phyloP scores from a whole-genome alignment of 768 basidiomycete species.

The Kwoniella dejecticola region DNA sequence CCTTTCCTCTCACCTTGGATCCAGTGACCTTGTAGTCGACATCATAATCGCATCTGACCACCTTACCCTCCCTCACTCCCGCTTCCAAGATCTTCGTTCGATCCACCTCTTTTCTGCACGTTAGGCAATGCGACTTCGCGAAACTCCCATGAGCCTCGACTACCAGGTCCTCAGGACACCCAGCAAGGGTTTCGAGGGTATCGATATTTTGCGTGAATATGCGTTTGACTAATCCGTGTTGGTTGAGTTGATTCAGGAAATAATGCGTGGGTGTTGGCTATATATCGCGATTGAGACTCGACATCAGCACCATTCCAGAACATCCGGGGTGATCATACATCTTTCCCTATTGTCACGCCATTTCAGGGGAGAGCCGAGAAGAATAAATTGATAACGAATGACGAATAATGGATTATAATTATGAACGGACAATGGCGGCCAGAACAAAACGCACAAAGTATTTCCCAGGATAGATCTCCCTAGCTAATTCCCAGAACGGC shows the following conservation, averaged over 20 bases:
- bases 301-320: too few species aligned
- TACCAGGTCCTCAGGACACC: conserved; percentile 71
- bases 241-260: conserved; percentile 78
- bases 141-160: conserved; percentile 97
- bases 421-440: too few species aligned
- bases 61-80: conserved; percentile 64
- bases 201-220: conserved; percentile 64
- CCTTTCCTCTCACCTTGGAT: conserved; percentile 3
- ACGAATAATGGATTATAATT: too few species aligned
- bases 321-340: too few species aligned
- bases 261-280: conserved; percentile 88
- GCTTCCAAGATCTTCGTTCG: conserved; percentile 67
- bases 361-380: too few species aligned
- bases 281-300: conserved; percentile 40
- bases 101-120: conserved; percentile 66
- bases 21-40: not conserved
- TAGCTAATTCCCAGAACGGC: conserved; percentile 80
- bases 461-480: conserved; percentile 87
- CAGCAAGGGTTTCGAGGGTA: conserved; percentile 82
- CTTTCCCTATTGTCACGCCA: too few species aligned
- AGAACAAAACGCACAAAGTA: conserved; percentile 33
- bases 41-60: conserved; percentile 65
- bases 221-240: conserved; percentile 66
- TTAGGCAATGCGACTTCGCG: conserved; percentile 78
- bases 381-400: too few species aligned